A percentile compares a stretch with the other conserved stretches of the same genome.
Conservation (phyloP, 108 stramenopile genomes). For the Cylindrotheca fusiformis region DNA sequence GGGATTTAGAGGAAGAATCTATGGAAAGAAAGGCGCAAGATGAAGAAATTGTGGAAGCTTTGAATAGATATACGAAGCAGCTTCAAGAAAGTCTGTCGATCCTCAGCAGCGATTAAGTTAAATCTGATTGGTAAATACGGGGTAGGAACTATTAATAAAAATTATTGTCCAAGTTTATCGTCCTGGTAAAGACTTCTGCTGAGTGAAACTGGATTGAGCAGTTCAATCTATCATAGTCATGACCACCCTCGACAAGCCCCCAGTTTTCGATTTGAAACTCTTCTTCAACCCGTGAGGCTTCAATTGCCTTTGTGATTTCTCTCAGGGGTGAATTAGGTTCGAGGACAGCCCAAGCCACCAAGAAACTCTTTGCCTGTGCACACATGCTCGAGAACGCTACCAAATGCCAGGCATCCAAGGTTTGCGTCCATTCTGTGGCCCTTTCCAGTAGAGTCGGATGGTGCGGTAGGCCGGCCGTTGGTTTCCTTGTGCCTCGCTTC, state of each 20-base stretch:
- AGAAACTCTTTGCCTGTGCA: slow-evolving; percentile 89
- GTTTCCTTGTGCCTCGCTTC: slow-evolving; percentile 35
- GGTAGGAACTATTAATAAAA: slow-evolving; percentile 3
- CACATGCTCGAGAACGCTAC: slow-evolving; percentile 71
- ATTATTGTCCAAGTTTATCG: slow-evolving; percentile 41
- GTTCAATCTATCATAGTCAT: slow-evolving; percentile 93
- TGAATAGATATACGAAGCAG: slow-evolving; percentile 89
- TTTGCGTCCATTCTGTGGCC: slow-evolving; percentile 49
- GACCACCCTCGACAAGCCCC: slow-evolving; percentile 98
- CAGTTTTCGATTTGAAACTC: slow-evolving; percentile 95
- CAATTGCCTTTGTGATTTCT: slow-evolving; percentile 58
- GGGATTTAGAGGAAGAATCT: slow-evolving; percentile 64
- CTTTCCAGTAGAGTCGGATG: slow-evolving; percentile 51
- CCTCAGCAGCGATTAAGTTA: slow-evolving; percentile 26
- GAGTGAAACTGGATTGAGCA: slow-evolving; percentile 76
- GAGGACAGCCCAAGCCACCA: slow-evolving; percentile 74
- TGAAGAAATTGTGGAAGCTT: slow-evolving; percentile 84
- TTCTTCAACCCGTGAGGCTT: slow-evolving; percentile 94
- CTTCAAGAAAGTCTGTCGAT: slow-evolving; percentile 82
- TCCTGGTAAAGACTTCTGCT: slow-evolving; percentile 59
- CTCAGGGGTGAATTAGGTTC: slow-evolving; percentile 20
- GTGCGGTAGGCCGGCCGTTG: slow-evolving; percentile 72
- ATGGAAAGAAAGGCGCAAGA: slow-evolving; percentile 81
- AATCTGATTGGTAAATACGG: background rate
- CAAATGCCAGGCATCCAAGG: slow-evolving; percentile 87